Evolutionary conservation across 2,329 filamentous ascomycete genomes (phyloP), one percentile per base, ranked within the genome.

Genomic region (Penicillium sp.): DNA sequence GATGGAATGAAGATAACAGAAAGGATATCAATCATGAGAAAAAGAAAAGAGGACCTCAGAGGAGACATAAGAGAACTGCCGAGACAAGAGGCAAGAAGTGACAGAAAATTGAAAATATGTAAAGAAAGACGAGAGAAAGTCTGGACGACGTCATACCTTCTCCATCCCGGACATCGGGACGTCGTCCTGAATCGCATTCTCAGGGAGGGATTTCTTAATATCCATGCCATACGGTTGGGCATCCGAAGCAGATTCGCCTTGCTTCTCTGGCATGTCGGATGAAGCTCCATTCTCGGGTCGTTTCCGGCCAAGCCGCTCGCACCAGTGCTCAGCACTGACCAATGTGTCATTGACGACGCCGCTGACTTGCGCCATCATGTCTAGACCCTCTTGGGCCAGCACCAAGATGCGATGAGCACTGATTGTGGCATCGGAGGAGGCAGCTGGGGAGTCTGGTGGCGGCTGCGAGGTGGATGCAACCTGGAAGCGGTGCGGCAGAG

Each of bases 361-460:
- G 39, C 87, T 94, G 48, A 99, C 91, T 72, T 97, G 92, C 1
- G 86, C 84, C 82, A 97, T 92, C 88, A 97, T 96, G 65, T 97
- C 92, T 14, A 97, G 79, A 0, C 92, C 91, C 71, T 97, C 93
- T 67, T 89, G 89, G 7, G 93, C 93, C 50, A 97, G 85, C 1
- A 94, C 85, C 13, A 97, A 78, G 54, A 95, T 92, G 39, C 89
- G 83, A 64, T 92, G 88, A 0, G 90, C 92, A 50, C 78, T 78
- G 16, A 79, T 74, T 11, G 80, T 80, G 18, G 81, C 81, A 42
- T 81, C 79, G 1, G 74, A 74, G 13, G 69, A 64, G 16, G 71
- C 63, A 7, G 64, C 64, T 1, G 69, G 63, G 1, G 71, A 71
- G 10, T 74, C 72, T 9, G 71, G 62, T 1, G 69, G 65, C 58